Percentiles rank a stretch among this genome's conserved stretches.
Conservation (phyloP, 164 flowering plant species). For the Cinnamomum micranthum region DNA sequence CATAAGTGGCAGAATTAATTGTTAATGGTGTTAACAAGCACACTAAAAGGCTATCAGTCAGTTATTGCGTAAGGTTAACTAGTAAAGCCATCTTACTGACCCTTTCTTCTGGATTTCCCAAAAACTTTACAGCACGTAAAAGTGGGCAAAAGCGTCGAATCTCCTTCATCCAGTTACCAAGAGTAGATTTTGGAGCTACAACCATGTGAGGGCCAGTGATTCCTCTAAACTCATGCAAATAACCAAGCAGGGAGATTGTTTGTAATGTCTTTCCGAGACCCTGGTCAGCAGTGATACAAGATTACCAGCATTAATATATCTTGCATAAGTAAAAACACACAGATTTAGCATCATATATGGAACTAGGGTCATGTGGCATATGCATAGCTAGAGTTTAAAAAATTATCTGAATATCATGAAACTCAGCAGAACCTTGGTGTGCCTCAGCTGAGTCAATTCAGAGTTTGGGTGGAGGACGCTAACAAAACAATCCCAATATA, state of each 20-base stretch:
- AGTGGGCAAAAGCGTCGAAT: constrained; percentile 88
- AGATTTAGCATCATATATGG: no score
- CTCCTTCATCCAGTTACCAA: constrained; percentile 99
- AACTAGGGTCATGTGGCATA: not conserved
- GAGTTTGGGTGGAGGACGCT: no score
- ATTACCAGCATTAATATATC: not conserved
- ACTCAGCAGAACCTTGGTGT: no score
- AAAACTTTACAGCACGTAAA: constrained; percentile 88
- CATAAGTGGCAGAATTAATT: constrained; percentile 9
- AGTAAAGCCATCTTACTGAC: constrained; percentile 26
- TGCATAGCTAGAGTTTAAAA: not conserved
- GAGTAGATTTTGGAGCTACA: constrained; percentile 99
- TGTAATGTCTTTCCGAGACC: constrained; percentile 99
- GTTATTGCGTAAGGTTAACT: not conserved
- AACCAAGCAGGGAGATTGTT: constrained; percentile 89
- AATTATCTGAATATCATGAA: not conserved
- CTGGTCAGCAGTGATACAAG: constrained; percentile 32
- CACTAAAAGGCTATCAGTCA: not conserved
- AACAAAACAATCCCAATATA: no score
- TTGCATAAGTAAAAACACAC: not conserved
- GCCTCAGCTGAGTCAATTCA: no score
- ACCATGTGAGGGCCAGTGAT: constrained; percentile 99
- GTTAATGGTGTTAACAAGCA: no score
- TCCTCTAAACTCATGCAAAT: constrained; percentile 93
- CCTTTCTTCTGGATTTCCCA: constrained; percentile 99